These are phyloP conservation scores for Torulaspora franciscae DNA, from an alignment of 805 yeast species.

Conservation along the genomic window DNA sequence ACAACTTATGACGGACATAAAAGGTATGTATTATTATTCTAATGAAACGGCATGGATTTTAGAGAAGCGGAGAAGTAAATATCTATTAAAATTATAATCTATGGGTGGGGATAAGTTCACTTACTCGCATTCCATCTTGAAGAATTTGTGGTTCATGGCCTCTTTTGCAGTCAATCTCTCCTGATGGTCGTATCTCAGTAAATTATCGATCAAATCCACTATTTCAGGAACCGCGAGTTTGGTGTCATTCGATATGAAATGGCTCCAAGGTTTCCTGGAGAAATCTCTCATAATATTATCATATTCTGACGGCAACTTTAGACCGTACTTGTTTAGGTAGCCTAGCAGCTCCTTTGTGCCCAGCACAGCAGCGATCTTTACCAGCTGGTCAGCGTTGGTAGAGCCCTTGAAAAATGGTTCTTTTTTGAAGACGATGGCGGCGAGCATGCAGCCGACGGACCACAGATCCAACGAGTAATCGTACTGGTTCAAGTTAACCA, in stretches of 20 bases:
- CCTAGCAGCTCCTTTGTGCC: constrained; percentile 73
- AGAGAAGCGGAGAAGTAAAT: neutral
- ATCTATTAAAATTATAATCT: constrained; percentile 7
- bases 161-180: constrained; percentile 83
- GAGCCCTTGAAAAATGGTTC: constrained; percentile 93
- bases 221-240: constrained; percentile 50
- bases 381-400: constrained; percentile 86
- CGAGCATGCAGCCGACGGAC: constrained; percentile 90
- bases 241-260: constrained; percentile 54
- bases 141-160: constrained; percentile 74
- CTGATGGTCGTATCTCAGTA: constrained; percentile 80
- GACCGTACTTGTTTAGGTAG: constrained; percentile 64
- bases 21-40: constrained; percentile 2
- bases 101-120: neutral
- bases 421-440: constrained; percentile 79
- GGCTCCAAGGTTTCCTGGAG: constrained; percentile 61
- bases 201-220: constrained; percentile 64
- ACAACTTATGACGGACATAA: neutral
- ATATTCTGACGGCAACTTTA: constrained; percentile 69
- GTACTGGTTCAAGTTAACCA: constrained; percentile 75
- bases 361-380: constrained; percentile 80
- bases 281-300: constrained; percentile 67
- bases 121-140: constrained; percentile 36
- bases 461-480: constrained; percentile 87
- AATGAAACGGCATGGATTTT: neutral